These are phyloP conservation scores for Graphilbum sp. DNA, from an alignment of 2,329 filamentous ascomycete genomes.

Conservation along the genomic window DNA sequence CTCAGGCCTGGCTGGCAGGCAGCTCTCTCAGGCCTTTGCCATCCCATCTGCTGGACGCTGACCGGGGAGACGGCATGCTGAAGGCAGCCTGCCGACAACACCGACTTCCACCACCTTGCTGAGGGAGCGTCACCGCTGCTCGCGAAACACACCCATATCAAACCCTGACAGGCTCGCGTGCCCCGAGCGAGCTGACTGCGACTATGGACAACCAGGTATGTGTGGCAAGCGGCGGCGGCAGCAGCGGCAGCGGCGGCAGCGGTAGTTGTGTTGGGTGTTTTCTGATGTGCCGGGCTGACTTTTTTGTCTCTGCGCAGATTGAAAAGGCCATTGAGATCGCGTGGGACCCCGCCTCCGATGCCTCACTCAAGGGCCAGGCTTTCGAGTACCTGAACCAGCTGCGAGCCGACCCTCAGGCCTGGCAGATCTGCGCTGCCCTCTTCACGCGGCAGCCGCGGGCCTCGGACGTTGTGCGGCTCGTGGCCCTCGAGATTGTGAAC, in stretches of 20 bases:
- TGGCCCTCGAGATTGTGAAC: constrained; percentile 85
- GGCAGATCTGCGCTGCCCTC: constrained; percentile 76
- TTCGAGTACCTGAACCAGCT: constrained; percentile 68
- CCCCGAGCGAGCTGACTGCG: neutral
- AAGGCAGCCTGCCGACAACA: constrained; percentile 6
- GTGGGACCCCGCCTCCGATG: constrained; percentile 65
- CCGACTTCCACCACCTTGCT: constrained; percentile 9
- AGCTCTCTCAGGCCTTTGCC: neutral
- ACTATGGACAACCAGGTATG: constrained; percentile 3
- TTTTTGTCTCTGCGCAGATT: constrained; percentile 37
- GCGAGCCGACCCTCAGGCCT: constrained; percentile 66
- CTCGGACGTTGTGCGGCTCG: constrained; percentile 73
- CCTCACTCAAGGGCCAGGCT: constrained; percentile 62
- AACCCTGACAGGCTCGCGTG: no score
- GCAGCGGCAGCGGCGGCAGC: no score
- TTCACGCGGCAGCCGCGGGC: constrained; percentile 64
- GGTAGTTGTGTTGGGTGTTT: neutral
- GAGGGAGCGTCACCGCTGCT: no score
- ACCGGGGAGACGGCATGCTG: constrained; percentile 7
- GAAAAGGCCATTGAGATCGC: constrained; percentile 93
- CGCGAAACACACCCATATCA: no score
- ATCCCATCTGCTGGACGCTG: neutral
- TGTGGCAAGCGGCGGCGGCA: no score
- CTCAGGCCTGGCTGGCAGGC: neutral
- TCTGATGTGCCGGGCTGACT: neutral